Evolutionary conservation across 257 asterid genomes (phyloP), one percentile per base, ranked within the genome.

Genomic region (Marsdenia floribunda): DNA sequence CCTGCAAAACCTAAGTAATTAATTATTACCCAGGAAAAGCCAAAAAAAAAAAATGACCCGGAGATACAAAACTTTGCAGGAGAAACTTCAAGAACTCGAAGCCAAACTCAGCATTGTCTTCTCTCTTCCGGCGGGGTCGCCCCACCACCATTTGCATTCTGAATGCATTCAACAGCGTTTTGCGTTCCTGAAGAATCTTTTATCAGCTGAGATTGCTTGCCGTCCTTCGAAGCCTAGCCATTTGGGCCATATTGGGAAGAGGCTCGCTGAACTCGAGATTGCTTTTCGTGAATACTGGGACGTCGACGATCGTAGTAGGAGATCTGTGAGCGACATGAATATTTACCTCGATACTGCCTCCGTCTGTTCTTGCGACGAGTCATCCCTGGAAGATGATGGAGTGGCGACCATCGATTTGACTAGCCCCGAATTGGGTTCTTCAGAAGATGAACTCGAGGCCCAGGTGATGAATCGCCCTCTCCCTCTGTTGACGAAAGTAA

Each of bases 31-130:
- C 7, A 38, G 42, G 33, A 29, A 29, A 29, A 29, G 6, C 18
- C 33, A 10, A 11, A 52, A 52, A 14, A 18, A 2, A 64, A 64
- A 24, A 64, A 80, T 77, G 91, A 33, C 81, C 14, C 73, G 64
- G 64, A 75, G 71, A 69, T 80, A 74, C 58, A 77, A 38, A 6
- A 68, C 81, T 65, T 35, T 90, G 82, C 83, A 80, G 77, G 86
- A 84, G 87, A 90, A 85, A 87, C 80, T 90, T 69, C 77, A 68
- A 58, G 91, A 89, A 80, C 85, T 89, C 26, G 92, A 89, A 67
- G 40, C 83, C 47, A 85, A 87, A 79, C 83, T 89, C 67, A 22
- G 26, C 44, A 79, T 70, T 54, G 55, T 87, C 47, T 72, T 57
- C 82, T 75, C 83, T 73, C 81, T 76, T 21, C 80, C 87, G 0